Evolutionary conservation across 257 asterid genomes (phyloP), one percentile per base, ranked within the genome.

Genomic region (Phtheirospermum japonicum): DNA sequence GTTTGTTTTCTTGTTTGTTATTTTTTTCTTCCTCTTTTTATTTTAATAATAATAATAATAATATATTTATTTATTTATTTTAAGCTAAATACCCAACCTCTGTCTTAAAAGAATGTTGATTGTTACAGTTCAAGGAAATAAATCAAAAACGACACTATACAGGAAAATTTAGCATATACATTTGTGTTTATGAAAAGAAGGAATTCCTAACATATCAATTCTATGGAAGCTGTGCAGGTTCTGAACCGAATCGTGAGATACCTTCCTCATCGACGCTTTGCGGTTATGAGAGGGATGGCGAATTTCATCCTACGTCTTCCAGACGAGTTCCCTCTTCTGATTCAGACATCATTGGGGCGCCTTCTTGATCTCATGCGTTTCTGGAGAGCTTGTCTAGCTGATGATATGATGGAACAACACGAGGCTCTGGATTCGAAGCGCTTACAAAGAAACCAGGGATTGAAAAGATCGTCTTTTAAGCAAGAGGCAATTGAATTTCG

Each of bases 181-280:
- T 42, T 42, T 42, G 49, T 13, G 8, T 42, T 42, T 42, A 42
- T 42, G 48, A 42, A 42, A 13, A 42, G 17, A 42, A n/a, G 17
- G 49, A 42, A 42, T 42, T 42, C 49, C 49, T 42, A 42, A n/a
- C 49, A 42, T 42, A 42, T 12, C 18, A 42, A 7, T 13, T 42
- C 49, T 42, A 42, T 42, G 76, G 97, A 92, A 80, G 95, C 96
- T 64, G 97, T 87, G 59, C 96, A 89, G 77, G 99, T 93, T 43
- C 85, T 93, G 71, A 93, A 87, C 76, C 85, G 97, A 72, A 93
- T 89, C 5, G 96, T 93, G 59, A 82, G 93, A 57, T 79, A 76
- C 79, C 95, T 89, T 66, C 99, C 97, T 46, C 96, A 89, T 80
- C 96, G 97, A 65, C 97, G 99, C 55, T 93, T 93, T 82, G 90